Evolutionary conservation across 148 eudicot genomes (phyloP), one percentile per base, ranked within the genome.

Genomic region (Vaccinium myrtillus): DNA sequence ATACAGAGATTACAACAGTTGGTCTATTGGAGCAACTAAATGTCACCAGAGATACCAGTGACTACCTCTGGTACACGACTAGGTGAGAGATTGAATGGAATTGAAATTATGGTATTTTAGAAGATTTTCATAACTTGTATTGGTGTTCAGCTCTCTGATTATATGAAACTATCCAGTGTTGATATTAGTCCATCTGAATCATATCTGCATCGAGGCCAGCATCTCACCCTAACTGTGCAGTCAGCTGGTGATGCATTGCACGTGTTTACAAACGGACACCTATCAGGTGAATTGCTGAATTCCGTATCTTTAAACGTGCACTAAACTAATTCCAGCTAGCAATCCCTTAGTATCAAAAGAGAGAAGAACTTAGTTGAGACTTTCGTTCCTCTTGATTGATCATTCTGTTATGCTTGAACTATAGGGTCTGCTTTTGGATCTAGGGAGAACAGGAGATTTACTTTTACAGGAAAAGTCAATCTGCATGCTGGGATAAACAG

Each of bases 41-140:
- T 86, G 86, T 94, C 77, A 97, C 99, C 65, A 89, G 98, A 88
- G 99, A 97, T 88, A 80, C 89, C 25, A 92, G 91, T 77, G 99
- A 97, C 89, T 97, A 97, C 80, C 97, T 97, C 27, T 97, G 99
- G 99, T 97, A 97, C 88, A 92, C 80, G 82, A 95, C 98, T 39
- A 95, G 98, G 99, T 97, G 86, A 83, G 84, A 83, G 81, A 32
- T 76, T 61, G 27, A 65, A 16, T 10, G 14, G 70, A 27, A n/a
- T 23, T 27, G 23, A 27, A 9, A 75, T 46, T 50, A 51, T n/a
- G 43, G 14, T 16, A 12, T 30, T 27, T 32, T 25, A 32, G 49
- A 49, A 19, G 30, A 81, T 67, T 71, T 77, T 56, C 51, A 4
- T 2, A n/a, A 27, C 8, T 7, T 46, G 59, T 50, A 73, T 61